These are phyloP conservation scores for Iris pallida DNA, from an alignment of 116 monocot genomes.

Conservation along the genomic window DNA sequence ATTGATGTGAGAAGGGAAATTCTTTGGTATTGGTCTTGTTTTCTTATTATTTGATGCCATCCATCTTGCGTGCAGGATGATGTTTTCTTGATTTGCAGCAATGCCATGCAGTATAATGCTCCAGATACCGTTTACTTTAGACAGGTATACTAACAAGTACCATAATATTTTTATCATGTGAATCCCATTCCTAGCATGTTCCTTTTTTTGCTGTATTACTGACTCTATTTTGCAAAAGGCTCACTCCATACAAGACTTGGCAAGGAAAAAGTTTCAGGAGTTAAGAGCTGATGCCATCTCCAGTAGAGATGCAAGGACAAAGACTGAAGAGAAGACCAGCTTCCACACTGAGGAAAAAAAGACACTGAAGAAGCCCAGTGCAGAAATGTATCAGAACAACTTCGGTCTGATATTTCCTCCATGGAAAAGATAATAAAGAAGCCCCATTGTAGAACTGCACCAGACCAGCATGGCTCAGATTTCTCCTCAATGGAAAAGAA, in stretches of 20 bases:
- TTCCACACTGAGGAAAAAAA: conserved; percentile 8
- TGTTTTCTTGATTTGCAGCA: conserved; percentile 62
- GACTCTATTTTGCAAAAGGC: conserved; percentile 34
- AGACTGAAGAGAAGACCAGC: conserved; percentile 26
- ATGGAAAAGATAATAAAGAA: conserved; percentile 11
- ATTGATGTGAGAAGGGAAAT: too few relatives aligned
- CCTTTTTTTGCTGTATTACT: not conserved
- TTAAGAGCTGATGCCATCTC: conserved; percentile 33
- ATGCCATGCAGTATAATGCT: conserved; percentile 86
- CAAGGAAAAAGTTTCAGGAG: conserved; percentile 56
- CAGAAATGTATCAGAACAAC: conserved; percentile 1
- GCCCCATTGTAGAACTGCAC: conserved; percentile 5
- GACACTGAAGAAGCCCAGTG: conserved; percentile 3
- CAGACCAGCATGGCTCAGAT: not conserved
- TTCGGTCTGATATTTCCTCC: not conserved
- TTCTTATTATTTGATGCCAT: conserved; percentile 1
- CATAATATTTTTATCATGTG: not conserved
- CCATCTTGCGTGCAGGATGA: conserved; percentile 54
- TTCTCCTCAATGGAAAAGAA: conserved; percentile 11
- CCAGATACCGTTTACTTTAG: conserved; percentile 76
- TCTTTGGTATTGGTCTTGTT: not conserved
- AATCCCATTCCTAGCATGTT: not conserved
- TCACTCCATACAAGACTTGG: conserved; percentile 66
- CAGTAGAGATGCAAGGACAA: conserved; percentile 12
- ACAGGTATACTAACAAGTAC: conserved; percentile 37